These are phyloP conservation scores for Stylosanthes scabra DNA, from an alignment of 331 rosid genomes.

Conservation along the genomic window DNA sequence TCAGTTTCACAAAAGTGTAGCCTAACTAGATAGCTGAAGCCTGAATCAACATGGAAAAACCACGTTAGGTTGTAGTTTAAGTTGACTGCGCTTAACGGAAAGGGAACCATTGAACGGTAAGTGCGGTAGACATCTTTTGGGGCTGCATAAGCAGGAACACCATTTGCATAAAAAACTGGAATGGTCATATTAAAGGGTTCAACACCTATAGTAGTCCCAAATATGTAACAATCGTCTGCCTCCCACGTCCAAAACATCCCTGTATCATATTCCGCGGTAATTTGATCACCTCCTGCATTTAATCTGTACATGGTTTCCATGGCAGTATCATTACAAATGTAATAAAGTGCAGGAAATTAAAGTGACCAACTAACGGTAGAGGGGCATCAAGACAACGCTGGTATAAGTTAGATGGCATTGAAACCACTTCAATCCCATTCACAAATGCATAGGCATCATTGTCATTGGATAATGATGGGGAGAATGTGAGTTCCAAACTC, in stretches of 20 bases:
- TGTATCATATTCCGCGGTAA: conserved; percentile 41
- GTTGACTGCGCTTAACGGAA: background rate
- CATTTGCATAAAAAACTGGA: conserved; percentile 16
- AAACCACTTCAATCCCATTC: conserved; percentile 56
- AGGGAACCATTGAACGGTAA: background rate
- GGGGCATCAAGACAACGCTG: conserved; percentile 22
- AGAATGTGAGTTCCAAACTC: conserved; percentile 41
- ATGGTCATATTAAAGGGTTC: background rate
- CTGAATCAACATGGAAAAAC: conserved; percentile 55
- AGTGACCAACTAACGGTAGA: conserved; percentile 40
- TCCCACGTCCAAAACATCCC: conserved; percentile 50
- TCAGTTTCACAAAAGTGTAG: conserved; percentile 56
- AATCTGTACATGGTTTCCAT: conserved; percentile 47
- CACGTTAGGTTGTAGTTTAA: conserved; percentile 44
- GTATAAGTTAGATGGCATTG: conserved; percentile 46
- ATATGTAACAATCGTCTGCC: background rate
- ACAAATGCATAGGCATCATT: conserved; percentile 47
- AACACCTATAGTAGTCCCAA: accelerated
- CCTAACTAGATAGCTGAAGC: conserved; percentile 55
- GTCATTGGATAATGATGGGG: conserved; percentile 41
- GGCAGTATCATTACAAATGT: conserved; percentile 39
- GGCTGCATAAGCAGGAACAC: conserved; percentile 42
- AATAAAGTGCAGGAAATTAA: background rate
- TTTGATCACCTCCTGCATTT: conserved; percentile 46
- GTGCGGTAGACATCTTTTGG: conserved; percentile 39